Evolutionary conservation across 2,329 filamentous ascomycete species (phyloP).

Genomic region (Trichoderma citrinoviride): DNA sequence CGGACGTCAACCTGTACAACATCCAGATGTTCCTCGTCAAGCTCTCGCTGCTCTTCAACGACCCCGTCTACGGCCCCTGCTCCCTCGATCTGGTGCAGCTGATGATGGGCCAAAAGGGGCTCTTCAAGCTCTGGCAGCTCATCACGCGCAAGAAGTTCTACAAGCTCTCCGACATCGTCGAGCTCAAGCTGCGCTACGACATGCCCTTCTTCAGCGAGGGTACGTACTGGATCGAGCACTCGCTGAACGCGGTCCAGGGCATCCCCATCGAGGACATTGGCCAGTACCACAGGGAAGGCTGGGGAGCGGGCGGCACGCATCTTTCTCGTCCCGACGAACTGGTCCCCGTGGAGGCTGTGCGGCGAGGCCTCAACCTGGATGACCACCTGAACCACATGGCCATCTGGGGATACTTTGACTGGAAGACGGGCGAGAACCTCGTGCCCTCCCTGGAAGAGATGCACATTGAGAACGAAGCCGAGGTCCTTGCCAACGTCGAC

Average conservation of each 20-base stretch:
- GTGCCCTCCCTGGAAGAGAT: slow-evolving; percentile 50
- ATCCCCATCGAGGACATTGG: slow-evolving; percentile 55
- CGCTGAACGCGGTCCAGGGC: slow-evolving; percentile 42
- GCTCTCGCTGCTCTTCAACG: slow-evolving; percentile 65
- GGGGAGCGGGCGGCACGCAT: slow-evolving; percentile 47
- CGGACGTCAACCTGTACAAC: slow-evolving; percentile 57
- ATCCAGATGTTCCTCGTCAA: slow-evolving; percentile 67
- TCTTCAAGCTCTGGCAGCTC: slow-evolving; percentile 58
- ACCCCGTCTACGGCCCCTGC: slow-evolving; percentile 57
- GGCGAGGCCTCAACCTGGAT: slow-evolving; percentile 53
- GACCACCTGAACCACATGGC: slow-evolving; percentile 56
- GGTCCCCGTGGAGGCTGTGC: slow-evolving; percentile 54
- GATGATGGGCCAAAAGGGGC: slow-evolving; percentile 56
- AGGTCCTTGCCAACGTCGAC: slow-evolving; percentile 33
- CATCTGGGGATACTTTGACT: slow-evolving; percentile 61
- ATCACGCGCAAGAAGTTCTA: slow-evolving; percentile 56
- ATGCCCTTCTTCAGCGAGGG: slow-evolving; percentile 41
- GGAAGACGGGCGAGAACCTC: slow-evolving; percentile 48
- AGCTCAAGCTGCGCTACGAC: slow-evolving; percentile 58
- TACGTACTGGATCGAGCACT: slow-evolving; percentile 25
- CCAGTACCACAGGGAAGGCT: slow-evolving; percentile 52
- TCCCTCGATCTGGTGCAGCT: slow-evolving; percentile 52
- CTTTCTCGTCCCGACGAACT: slow-evolving; percentile 58
- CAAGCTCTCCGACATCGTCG: slow-evolving; percentile 50
- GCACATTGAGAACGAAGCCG: slow-evolving; percentile 50